Evolutionary conservation across 2,329 filamentous ascomycete genomes (phyloP), one percentile per base, ranked within the genome.

Genomic region (Fusarium transvaalense): DNA sequence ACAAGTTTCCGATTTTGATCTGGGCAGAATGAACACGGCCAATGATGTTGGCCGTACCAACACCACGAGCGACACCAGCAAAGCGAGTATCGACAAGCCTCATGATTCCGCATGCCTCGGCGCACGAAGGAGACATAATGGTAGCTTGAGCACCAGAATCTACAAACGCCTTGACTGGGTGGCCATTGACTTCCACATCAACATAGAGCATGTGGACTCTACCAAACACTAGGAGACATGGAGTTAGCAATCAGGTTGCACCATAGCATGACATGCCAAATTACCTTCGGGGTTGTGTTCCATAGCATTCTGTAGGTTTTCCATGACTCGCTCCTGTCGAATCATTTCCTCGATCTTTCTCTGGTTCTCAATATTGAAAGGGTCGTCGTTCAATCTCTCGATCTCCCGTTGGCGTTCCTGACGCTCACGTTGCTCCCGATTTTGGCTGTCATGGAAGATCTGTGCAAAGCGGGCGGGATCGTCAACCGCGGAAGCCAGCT

Each of bases 121-220:
- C 96, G 76, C 94, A 97, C 25, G 89, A 86, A 7, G 96, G 96
- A 7, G 95, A 98, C 96, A 99, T 99, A 82, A 99, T 97, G 52
- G 96, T 99, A 27, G 95, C 94, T 82, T 99, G 96, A 25, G 96
- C 96, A 64, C 96, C 96, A 3, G 96, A 98, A 79, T 99, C 96
- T 63, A 99, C 96, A 71, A 99, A 91, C 4, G 95, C 96, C 83
- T 97, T 98, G 74, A 99, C 91, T 60, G 92, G 92, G 73, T 93
- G 88, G 14, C 92, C 91, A 79, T 99, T 99, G 74, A 99, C 96
- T 78, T 97, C 92, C 64, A 97, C 94, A 76, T 97, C 90, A 72
- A 98, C 92, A 80, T 99, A 99, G 47, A 99, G 88, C 90, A 99
- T 96, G 73, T 95, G 94, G 39, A 99, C 96, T 72, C 92, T 89